Percentiles rank a stretch among this genome's conserved stretches.
Conservation (phyloP, 1,284 basidiomycete genomes). For the Coniferiporia sulphurascens region DNA sequence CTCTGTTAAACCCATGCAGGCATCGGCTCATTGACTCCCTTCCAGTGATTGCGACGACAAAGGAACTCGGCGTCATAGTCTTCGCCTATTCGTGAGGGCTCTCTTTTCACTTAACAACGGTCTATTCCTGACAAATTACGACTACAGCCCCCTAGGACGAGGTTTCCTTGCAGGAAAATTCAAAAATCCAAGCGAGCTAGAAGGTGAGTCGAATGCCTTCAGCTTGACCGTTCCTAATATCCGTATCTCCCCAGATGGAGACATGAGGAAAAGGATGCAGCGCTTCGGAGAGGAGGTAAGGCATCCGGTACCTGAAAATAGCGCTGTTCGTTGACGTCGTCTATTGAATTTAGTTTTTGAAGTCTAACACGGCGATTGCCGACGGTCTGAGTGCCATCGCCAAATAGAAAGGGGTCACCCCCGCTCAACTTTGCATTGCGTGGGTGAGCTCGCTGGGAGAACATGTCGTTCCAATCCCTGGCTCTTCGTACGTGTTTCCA, state of each 20-base stretch:
- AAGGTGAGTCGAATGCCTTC: constrained; percentile 23
- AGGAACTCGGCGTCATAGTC: constrained; percentile 46
- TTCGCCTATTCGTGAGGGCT: constrained; percentile 45
- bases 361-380: constrained; percentile 50
- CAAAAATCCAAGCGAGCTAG: constrained; percentile 44
- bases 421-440: constrained; percentile 54
- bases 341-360: constrained; percentile 33
- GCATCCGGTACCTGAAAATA: constrained; percentile 27
- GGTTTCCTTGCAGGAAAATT: constrained; percentile 54
- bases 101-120: not conserved
- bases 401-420: constrained; percentile 39
- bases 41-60: constrained; percentile 34
- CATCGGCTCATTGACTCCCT: constrained; percentile 29
- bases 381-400: constrained; percentile 42
- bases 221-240: not conserved
- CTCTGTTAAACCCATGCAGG: not conserved
- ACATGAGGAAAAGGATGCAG: constrained; percentile 21
- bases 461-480: constrained; percentile 43
- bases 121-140: not conserved
- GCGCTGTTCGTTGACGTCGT: constrained; percentile 3
- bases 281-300: constrained; percentile 24
- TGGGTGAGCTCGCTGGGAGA: constrained; percentile 44
- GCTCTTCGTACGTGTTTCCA: constrained; percentile 30
- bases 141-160: constrained; percentile 45
- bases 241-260: constrained; percentile 26